These are phyloP conservation scores for Juglanconis oblonga DNA, from an alignment of 2,329 filamentous ascomycete genomes.

Conservation along the genomic window DNA sequence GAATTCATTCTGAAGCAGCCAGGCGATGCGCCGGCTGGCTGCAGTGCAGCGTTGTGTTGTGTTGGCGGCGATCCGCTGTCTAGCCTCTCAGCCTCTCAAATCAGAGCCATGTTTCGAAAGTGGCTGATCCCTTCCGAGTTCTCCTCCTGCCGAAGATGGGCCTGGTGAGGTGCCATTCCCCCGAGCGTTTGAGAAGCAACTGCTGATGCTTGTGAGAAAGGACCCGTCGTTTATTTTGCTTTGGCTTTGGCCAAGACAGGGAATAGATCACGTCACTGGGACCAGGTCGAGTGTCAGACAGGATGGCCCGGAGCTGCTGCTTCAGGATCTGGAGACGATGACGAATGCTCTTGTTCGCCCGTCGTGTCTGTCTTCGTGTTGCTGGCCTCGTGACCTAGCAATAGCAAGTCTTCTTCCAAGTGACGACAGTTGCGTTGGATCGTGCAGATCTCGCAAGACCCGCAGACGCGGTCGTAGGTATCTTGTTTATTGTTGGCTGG, in stretches of 20 bases:
- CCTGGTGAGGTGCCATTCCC: not conserved
- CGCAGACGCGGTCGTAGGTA: too few species aligned
- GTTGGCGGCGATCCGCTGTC: conserved; percentile 3
- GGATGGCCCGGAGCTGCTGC: not conserved
- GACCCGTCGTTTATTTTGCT: not conserved
- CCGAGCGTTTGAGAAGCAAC: not conserved
- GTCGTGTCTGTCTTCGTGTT: not conserved
- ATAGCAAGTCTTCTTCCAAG: too few species aligned
- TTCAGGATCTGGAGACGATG: conserved; percentile 1
- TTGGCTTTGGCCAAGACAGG: not conserved
- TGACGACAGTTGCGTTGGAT: too few species aligned
- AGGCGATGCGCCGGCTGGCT: conserved; percentile 1
- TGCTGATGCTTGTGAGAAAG: not conserved
- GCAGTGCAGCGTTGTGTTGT: not conserved
- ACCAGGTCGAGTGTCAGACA: not conserved
- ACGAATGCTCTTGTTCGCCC: not conserved
- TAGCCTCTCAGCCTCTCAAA: conserved; percentile 3
- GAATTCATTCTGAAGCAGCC: not conserved
- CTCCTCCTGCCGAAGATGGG: not conserved
- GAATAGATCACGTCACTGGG: conserved; percentile 12
- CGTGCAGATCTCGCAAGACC: too few species aligned
- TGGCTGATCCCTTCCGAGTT: conserved; percentile 9
- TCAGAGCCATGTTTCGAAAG: conserved; percentile 4
- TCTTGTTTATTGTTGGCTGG: too few species aligned
- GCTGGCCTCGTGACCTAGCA: too few species aligned